Conservation (phyloP, 495 filamentous ascomycete species). For the Penicillium ochrochloron region DNA sequence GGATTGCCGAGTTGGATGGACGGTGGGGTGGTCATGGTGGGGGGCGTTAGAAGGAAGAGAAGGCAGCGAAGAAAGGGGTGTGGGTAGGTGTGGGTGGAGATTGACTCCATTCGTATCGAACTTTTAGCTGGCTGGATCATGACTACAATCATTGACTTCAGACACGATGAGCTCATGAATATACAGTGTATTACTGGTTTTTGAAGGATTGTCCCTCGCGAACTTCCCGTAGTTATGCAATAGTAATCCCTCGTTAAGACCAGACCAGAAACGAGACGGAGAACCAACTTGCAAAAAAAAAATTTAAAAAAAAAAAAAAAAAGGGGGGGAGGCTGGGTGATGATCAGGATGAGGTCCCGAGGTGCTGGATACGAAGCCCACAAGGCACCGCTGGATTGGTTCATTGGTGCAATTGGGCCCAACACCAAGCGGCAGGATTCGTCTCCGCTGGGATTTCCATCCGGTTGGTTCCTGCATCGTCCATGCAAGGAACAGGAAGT, state of each 20-base stretch:
- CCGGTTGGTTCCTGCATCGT: conserved; percentile 28
- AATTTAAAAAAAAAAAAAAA: conserved; percentile 9
- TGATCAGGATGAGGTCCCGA: conserved; percentile 17
- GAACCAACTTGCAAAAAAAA: neutral
- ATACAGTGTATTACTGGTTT: neutral
- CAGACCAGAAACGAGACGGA: neutral
- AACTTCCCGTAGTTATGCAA: neutral
- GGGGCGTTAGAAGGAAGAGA: conserved; percentile 14
- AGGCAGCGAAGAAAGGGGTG: conserved; percentile 17
- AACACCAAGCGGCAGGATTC: conserved; percentile 29
- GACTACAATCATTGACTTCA: neutral
- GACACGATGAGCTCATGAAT: neutral
- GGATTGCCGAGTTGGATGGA: neutral
- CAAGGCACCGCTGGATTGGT: neutral
- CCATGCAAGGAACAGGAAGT: conserved; percentile 32
- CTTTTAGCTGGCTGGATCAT: neutral
- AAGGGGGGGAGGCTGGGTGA: conserved; percentile 1
- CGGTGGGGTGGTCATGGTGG: conserved; percentile 6
- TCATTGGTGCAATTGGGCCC: neutral
- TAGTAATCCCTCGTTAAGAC: neutral
- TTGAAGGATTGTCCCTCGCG: neutral
- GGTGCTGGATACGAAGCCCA: conserved; percentile 17
- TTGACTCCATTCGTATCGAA: conserved; percentile 3
- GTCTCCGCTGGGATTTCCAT: conserved; percentile 23
- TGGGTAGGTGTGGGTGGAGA: conserved; percentile 16